Base-by-base conservation (phyloP, 2,329 filamentous ascomycete genomes). In the Colletotrichum sp. region DNA sequence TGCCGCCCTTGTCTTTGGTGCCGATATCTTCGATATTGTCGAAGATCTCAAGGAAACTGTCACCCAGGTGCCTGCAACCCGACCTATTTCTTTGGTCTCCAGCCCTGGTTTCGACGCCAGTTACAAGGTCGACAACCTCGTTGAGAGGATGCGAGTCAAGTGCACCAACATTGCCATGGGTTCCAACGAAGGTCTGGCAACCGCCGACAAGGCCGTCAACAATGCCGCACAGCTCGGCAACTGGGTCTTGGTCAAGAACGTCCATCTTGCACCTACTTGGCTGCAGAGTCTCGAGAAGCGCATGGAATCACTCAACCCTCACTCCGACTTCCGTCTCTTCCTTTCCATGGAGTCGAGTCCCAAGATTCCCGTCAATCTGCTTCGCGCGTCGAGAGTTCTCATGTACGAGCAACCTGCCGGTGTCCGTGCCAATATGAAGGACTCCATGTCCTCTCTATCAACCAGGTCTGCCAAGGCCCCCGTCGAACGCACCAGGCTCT, bases 161-260 rank as follows among this genome's bases (percentile, higher is more conserved):
- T 99, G 97, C 87, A 96, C 96, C 75, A 98, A 98, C 84, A 98
- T 99, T 82, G 98, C 98, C 80, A 99, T 99, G 97, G 97, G 97
- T 82, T 99, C 97, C 61, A 98, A 98, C 82, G 97, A 99, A 88
- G 95, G 96, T 83, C 89, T 98, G 21, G 93, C 96, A 74, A 97
- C 93, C 77, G 97, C 97, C 21, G 97, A 99, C 88, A 98, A 98
- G 86, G 97, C 98, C 34, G 96, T 99, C 82, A 94, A 92, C 85
- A 95, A 96, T 80, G 97, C 97, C 12, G 96, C 97, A 7, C 95
- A 98, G 73, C 94, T 93, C 18, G 97, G 97, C 79, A 95, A 93
- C 30, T 99, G 97, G 97, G 98, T 99, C 12, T 90, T 99, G 77
- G 93, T 99, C 90, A 99, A 99, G 92, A 99, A 99, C 87, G 97